phyloP scores from a whole-genome alignment of 257 asterid species.

The Nyctanthes arbortristis region DNA sequence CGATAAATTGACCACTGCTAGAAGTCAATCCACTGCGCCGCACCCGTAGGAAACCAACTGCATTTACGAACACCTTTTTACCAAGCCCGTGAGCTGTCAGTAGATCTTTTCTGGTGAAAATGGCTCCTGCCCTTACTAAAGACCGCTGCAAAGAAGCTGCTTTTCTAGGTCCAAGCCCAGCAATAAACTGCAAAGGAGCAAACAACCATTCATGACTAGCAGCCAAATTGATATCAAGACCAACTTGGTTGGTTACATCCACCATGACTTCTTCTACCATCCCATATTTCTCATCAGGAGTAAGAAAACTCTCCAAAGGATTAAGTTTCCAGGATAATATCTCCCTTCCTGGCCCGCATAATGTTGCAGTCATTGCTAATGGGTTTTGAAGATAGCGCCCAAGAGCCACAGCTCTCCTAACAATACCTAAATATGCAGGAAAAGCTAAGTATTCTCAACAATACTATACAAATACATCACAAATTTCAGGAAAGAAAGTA shows the following conservation, averaged over 20 bases:
- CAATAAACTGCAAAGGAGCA: constrained; percentile 87
- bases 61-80: constrained; percentile 86
- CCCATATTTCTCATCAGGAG: constrained; percentile 91
- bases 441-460: too few species aligned
- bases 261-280: constrained; percentile 94
- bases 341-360: constrained; percentile 95
- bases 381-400: too few species aligned
- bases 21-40: constrained; percentile 87
- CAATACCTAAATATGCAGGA: too few species aligned
- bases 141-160: constrained; percentile 89
- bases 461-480: constrained; percentile 25
- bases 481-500: constrained; percentile 24
- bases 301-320: constrained; percentile 79
- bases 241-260: constrained; percentile 90
- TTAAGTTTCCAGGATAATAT: constrained; percentile 88
- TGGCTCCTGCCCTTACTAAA: constrained; percentile 80
- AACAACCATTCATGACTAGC: constrained; percentile 88
- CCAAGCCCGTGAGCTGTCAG: constrained; percentile 80
- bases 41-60: constrained; percentile 88
- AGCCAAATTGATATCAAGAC: constrained; percentile 75
- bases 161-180: constrained; percentile 96
- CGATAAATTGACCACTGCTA: constrained; percentile 80
- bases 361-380: constrained; percentile 77
- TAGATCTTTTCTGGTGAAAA: constrained; percentile 82
- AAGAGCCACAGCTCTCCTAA: too few species aligned